Base-by-base conservation (phyloP, 495 filamentous ascomycete genomes). In the Ascobolus immersus region DNA sequence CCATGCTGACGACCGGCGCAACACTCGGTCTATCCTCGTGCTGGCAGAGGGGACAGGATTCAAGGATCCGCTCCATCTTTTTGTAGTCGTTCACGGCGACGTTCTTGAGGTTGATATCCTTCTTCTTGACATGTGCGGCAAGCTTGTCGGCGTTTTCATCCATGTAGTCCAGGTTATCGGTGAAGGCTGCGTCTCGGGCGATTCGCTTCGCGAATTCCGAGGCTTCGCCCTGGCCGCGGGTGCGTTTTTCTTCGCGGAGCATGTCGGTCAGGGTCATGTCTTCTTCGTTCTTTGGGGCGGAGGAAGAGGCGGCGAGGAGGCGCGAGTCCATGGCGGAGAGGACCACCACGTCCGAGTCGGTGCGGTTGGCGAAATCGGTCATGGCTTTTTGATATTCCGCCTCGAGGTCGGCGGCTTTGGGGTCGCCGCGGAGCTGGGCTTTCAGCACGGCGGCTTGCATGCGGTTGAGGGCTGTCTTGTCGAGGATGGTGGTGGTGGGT, bases 181-280 rank as follows among this genome's bases (percentile, higher is more conserved):
- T 67, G 47, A 92, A 96, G 48, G 84, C 91, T 17, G 52, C 69
- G 55, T 96, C 86, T 41, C 89, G 82, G 28, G 79, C 71, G 39
- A 96, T 94, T 33, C 78, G 65, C 44, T 94, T 82, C 15, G 86
- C 86, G 9, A 92, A 63, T 13, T 71, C 67, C 45, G 65, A 56
- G 6, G 79, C 77, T 48, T 90, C 81, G 26, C 81, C 79, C 45
- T 79, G 71, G 20, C 73, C 73, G 25, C 69, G 67, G 5, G 73
- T 90, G 39, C 81, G 69, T 33, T 77, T 67, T 52, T 96, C 86
- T 48, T 92, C 79, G 25, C 75, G 64, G 7, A 96, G 67, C 86
- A 96, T 96, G 45, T 94, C 86, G 15, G 82, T 77, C 34, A 96
- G 71, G 21, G 58, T 71, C 86, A 96, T 94, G 44, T 93, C 79